phyloP scores from a whole-genome alignment of 2,329 filamentous ascomycete species.

The Endoconidiophora polonica region DNA sequence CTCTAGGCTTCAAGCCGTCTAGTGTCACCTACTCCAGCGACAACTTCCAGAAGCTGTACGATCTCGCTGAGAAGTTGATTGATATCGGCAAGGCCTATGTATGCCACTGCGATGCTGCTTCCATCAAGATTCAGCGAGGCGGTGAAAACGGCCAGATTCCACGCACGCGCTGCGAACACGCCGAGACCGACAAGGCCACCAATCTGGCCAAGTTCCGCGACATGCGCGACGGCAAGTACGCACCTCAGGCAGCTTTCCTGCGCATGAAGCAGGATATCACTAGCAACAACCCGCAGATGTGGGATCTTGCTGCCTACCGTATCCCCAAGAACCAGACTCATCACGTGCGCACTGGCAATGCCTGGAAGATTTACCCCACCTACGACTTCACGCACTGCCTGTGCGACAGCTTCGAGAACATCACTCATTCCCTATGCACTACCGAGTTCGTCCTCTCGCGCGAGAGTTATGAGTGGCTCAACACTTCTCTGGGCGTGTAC shows the following conservation, averaged over 20 bases:
- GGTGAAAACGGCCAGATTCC: constrained; percentile 52
- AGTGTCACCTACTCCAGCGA: constrained; percentile 78
- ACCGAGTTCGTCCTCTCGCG: constrained; percentile 78
- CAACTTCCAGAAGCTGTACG: constrained; percentile 76
- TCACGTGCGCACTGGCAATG: constrained; percentile 63
- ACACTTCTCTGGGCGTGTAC: constrained; percentile 66
- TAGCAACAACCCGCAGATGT: constrained; percentile 83
- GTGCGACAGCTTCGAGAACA: constrained; percentile 80
- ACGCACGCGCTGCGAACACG: constrained; percentile 67
- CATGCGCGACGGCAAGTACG: constrained; percentile 86
- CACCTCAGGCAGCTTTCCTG: constrained; percentile 64
- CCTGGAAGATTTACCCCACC: constrained; percentile 89
- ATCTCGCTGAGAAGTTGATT: constrained; percentile 75
- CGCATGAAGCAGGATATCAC: constrained; percentile 86
- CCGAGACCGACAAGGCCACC: constrained; percentile 54
- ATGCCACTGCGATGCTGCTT: constrained; percentile 68
- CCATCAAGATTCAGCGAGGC: constrained; percentile 77
- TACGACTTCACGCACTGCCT: constrained; percentile 88
- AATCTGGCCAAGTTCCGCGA: constrained; percentile 71
- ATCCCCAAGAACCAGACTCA: constrained; percentile 53
- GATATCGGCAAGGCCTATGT: constrained; percentile 58
- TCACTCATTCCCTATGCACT: constrained; percentile 85
- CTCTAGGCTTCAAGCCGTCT: constrained; percentile 49
- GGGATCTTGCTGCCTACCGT: constrained; percentile 85
- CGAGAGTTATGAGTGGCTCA: constrained; percentile 81